Percentiles rank a stretch among this genome's conserved stretches.
Evolutionary conservation across 768 basidiomycete species (phyloP).

Genomic region (Lentinula sp.): DNA sequence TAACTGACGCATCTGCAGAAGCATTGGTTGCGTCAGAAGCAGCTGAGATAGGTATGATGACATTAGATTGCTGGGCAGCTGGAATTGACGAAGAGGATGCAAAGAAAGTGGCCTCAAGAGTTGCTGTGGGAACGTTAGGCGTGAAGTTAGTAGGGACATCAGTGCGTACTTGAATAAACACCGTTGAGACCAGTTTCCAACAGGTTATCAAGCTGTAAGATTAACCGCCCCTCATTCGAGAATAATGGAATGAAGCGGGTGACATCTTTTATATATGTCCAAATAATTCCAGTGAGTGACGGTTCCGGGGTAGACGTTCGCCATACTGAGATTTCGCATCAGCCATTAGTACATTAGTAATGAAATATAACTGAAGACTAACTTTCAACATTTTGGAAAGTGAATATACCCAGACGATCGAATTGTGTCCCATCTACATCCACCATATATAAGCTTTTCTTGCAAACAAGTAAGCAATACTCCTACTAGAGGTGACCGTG

Average conservation of each 20-base stretch:
- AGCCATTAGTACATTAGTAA: background rate
- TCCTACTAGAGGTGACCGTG: constrained; percentile 59
- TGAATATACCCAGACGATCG: constrained; percentile 67
- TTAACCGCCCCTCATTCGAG: constrained; percentile 58
- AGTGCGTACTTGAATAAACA: constrained; percentile 56
- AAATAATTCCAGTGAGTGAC: constrained; percentile 62
- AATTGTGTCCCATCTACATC: constrained; percentile 58
- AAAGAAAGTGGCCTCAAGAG: constrained; percentile 68
- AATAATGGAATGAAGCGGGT: constrained; percentile 71
- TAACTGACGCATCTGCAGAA: constrained; percentile 68
- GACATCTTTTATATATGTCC: constrained; percentile 56
- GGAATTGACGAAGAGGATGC: constrained; percentile 49
- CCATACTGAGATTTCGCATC: constrained; percentile 51
- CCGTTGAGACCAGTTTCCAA: constrained; percentile 53
- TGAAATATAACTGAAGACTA: constrained; percentile 11
- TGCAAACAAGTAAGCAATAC: background rate
- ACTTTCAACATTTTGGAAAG: constrained; percentile 78
- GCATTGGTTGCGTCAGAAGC: constrained; percentile 36
- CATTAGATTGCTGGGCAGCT: constrained; percentile 51
- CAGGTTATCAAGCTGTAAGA: constrained; percentile 70
- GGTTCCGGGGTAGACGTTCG: constrained; percentile 79
- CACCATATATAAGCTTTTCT: too few species aligned
- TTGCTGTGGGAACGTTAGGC: constrained; percentile 34
- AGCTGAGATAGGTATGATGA: constrained; percentile 6
- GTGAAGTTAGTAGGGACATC: background rate